phyloP scores from a whole-genome alignment of 805 yeast species.

The Pichia cephalocereana region DNA sequence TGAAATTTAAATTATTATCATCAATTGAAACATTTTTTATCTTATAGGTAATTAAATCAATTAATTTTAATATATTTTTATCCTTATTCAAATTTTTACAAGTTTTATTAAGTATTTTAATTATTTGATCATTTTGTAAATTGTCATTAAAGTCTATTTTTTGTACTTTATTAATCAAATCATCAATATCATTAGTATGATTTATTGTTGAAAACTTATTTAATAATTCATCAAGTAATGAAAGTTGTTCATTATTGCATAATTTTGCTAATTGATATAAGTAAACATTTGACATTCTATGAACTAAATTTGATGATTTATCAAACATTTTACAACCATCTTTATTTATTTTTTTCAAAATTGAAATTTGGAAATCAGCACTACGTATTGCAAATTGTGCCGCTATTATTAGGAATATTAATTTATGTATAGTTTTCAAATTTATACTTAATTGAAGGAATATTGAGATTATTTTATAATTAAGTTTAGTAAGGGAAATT shows the following conservation, averaged over 20 bases:
- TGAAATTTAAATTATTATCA: constrained; percentile 1
- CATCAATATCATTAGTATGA: background rate
- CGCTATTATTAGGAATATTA: constrained; percentile 9
- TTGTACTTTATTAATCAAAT: constrained; percentile 1
- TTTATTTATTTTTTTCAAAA: constrained; percentile 1
- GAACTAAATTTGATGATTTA: constrained; percentile 6
- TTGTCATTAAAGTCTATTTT: constrained; percentile 1
- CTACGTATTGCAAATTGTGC: constrained; percentile 7
- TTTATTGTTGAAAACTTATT: background rate
- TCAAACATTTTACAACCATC: constrained; percentile 11
- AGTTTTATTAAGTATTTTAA: background rate
- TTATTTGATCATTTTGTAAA: constrained; percentile 1
- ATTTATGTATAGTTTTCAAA: constrained; percentile 11
- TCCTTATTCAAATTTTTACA: background rate
- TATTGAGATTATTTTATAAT: background rate
- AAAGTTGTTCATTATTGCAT: background rate
- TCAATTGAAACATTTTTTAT: constrained; percentile 11
- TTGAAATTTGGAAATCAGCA: background rate
- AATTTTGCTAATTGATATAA: background rate
- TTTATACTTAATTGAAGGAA: background rate
- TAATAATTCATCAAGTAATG: background rate
- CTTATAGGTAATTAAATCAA: constrained; percentile 16
- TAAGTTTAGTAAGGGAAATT: background rate
- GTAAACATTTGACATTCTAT: constrained; percentile 6
- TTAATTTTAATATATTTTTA: background rate